Base-by-base conservation (phyloP, 2,329 filamentous ascomycete genomes). In the Chrysoporthe austroafricana region DNA sequence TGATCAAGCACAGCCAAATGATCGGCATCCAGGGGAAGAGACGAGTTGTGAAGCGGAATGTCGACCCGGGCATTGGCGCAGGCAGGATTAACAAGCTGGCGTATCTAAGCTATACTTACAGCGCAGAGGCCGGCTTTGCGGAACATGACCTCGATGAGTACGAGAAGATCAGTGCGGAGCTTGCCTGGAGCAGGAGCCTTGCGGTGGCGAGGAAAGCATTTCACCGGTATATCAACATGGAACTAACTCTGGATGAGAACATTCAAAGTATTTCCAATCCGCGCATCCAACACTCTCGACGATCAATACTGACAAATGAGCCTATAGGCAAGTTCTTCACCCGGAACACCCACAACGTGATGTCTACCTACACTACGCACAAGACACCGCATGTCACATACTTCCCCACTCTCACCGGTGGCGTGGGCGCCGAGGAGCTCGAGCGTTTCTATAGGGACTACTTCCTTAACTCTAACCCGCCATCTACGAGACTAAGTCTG, bases 161-260 rank as follows among this genome's bases (percentile, higher is more conserved):
- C 72, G 85, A 93, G 70, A 81, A 84, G 11, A 80, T 91, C 3
- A 85, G 85, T 0, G 86, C 90, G 1, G 84, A 85, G n/a, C 74
- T 93, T 26, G 90, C 91, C 0, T 93, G 89, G 85, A 87, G 84
- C n/a, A 83, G 91, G 8, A 89, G 87, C 46, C 74, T 94, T 67
- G 81, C 81, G 1, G 78, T 82, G 0, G 80, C 92, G 46, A 82
- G 88, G 52, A 84, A 83, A 69, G 90, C 87, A 0, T 91, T 93
- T 73, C 85, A 88, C 4, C 39, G 26, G 26, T 50, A 84, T 60
- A 87, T 87, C 34, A 87, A 91, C 64, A 79, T 91, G 3, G 90
- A 92, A 73, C 81, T 82, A 1, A 84, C 90, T 11, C 85, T 90
- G 81, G 89, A 91, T 21, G 84, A 89, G 73, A 90, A 92, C 71